Evolutionary conservation across 768 basidiomycete genomes (phyloP), one percentile per base, ranked within the genome.

Genomic region (Lactarius sanguifluus): DNA sequence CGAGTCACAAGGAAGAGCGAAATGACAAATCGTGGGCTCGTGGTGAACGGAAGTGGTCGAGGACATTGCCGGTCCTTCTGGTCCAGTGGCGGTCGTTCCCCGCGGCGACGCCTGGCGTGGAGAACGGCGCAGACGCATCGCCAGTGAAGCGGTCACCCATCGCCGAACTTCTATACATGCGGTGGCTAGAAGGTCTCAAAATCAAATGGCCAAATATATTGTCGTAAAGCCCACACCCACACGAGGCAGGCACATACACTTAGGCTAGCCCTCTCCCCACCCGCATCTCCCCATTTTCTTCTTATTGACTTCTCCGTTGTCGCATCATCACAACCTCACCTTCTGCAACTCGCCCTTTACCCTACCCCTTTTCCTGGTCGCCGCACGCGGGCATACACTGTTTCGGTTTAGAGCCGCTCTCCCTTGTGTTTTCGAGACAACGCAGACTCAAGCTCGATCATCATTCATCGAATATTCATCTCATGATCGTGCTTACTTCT

Each of bases 91-190:
- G 0, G 50, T 50, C 47, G 8, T 41, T 41, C 43, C 72, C 84
- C 3, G 81, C 83, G 13, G 6, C 75, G 82, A 8, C 75, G 82
- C 54, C 82, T 83, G 5, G 67, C 79, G 10, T 75, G 62, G 67
- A 60, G n/a, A 56, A 56, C 58, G 60, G 54, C 32, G 65, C 75
- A 28, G 68, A 73, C 0, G 69, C 72, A 54, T 66, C 75, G 7
- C 71, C 76, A 1, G 69, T 80, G 62, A 83, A 86, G 69, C 90
- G 88, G 75, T 95, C 93, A 63, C 94, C 96, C 7, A 94, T 98
- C 34, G 92, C 94, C 25, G 96, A 98, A 75, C 83, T 98, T 69
- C 80, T 98, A n/a, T 98, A 98, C 76, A 89, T 96, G 84, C 87
- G 96, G 58, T 98, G 96, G 96, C 80, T 98, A 30, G 92, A 97